Evolutionary conservation across 2,329 filamentous ascomycete genomes (phyloP).

Genomic region (Rachicladosporium sp.): DNA sequence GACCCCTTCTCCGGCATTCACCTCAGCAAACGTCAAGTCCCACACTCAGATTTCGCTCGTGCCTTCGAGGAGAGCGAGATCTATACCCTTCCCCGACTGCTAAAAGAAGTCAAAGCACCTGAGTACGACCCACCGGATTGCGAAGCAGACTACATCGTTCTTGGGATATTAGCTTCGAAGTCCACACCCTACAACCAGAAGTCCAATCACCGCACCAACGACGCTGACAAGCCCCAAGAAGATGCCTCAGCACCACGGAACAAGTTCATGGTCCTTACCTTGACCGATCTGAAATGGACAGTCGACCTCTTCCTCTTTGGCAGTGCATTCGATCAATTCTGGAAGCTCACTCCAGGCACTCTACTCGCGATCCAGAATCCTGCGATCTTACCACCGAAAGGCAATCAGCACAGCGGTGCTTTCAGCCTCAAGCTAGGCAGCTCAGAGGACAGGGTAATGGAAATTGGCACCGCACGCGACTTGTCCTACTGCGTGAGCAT

Average conservation of each 20-base stretch:
- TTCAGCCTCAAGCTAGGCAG: conserved; percentile 80
- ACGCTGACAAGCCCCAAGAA: conserved; percentile 35
- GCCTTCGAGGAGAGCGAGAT: conserved; percentile 67
- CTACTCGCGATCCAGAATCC: conserved; percentile 88
- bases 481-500: conserved; percentile 77
- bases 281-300: conserved; percentile 83
- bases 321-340: conserved; percentile 80
- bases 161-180: conserved; percentile 79
- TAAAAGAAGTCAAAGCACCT: conserved; percentile 70
- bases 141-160: conserved; percentile 79
- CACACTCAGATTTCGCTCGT: conserved; percentile 66
- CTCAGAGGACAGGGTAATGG: conserved; percentile 77
- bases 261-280: conserved; percentile 85
- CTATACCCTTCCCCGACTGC: conserved; percentile 65
- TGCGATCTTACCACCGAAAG: conserved; percentile 77
- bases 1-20: conserved; percentile 81
- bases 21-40: conserved; percentile 68
- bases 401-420: conserved; percentile 61
- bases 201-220: conserved; percentile 31
- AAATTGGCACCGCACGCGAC: conserved; percentile 74
- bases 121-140: conserved; percentile 68
- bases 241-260: conserved; percentile 43
- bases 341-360: conserved; percentile 86
- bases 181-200: conserved; percentile 61
- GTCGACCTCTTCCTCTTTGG: conserved; percentile 88